Base-by-base conservation (phyloP, 371 early-diverging fungal genomes). In the Coemansia sp. region DNA sequence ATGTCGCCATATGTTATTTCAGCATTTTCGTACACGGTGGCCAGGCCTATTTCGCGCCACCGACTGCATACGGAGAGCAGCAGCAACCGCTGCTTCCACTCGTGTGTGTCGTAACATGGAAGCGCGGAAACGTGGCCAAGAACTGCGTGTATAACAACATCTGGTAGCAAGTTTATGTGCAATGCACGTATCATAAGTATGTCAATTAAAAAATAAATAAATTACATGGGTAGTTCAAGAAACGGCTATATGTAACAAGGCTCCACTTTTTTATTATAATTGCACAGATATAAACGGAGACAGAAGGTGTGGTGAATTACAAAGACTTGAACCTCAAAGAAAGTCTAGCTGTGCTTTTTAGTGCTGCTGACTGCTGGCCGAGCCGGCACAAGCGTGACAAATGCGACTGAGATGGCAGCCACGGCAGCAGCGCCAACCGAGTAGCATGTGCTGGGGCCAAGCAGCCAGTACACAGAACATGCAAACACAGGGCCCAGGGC, bases 401-500 rank as follows among this genome's bases (percentile, higher is more conserved):
- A 78, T 1, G 40, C 21, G 6, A 42, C 1, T 3, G 78, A 55
- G 21, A 78, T 67, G 2, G 23, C 53, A 3, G 61, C 48, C 0
- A 75, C 67, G 0, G 75, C 71, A 0, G 47, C 54, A 1, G 81
- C 42, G 20, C 81, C 81, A 3, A 77, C 56, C 7, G 68, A 2
- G 50, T 80, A 80, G 66, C 81, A 80, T 2, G 59, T 48, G 16
- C 57, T 5, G 3, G 81, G 67, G 51, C 98, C 98, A 1, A 86
- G 79, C 30, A 92, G 79, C 97, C 97, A 98, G 69, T 97, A 98
- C 5, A 88, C 71, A 4, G 88, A 84, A 81, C 96, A 94, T 0
- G 93, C 91, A 48, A 88, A 85, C 51, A 97, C 78, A 1, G 98
- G 97, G 2, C 98, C 98, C 21, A 92, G 61, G 0, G 94, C 88